Evolutionary conservation across 176 grass and related monocot genomes (phyloP).

Genomic region (Paspalum notatum): DNA sequence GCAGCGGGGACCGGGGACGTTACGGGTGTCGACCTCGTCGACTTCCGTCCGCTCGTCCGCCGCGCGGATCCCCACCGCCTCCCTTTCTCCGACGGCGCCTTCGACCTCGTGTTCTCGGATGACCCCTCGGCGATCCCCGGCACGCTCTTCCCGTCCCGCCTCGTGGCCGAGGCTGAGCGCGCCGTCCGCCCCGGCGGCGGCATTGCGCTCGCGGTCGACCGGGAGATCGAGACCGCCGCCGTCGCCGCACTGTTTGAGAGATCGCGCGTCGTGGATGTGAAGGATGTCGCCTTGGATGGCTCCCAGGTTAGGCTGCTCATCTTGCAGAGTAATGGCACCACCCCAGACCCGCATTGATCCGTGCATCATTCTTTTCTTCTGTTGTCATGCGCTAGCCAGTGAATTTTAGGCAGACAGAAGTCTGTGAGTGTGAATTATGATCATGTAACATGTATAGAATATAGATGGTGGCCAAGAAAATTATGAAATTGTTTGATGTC

Average conservation of each 20-base stretch:
- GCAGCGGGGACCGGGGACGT: slow-evolving; percentile 51
- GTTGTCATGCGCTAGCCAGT: background rate
- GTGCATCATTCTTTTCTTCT: background rate
- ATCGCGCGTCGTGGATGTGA: slow-evolving; percentile 57
- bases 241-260: slow-evolving; percentile 67
- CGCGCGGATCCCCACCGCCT: slow-evolving; percentile 66
- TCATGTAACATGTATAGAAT: background rate
- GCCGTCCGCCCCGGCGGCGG: slow-evolving; percentile 48
- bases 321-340: slow-evolving; percentile 65
- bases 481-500: background rate
- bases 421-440: slow-evolving; percentile 2
- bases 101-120: slow-evolving; percentile 76
- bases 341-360: slow-evolving; percentile 32
- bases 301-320: slow-evolving; percentile 66
- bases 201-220: slow-evolving; percentile 49
- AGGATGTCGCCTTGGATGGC: slow-evolving; percentile 56
- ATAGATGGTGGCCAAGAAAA: background rate
- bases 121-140: slow-evolving; percentile 49
- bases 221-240: slow-evolving; percentile 35
- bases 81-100: slow-evolving; percentile 56
- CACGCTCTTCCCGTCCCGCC: slow-evolving; percentile 60
- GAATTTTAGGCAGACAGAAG: background rate
- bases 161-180: slow-evolving; percentile 69
- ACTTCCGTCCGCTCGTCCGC: slow-evolving; percentile 72
- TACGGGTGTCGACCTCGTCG: slow-evolving; percentile 65